Evolutionary conservation across 1,284 basidiomycete species (phyloP).

Genomic region (Pseudozyma pruni): DNA sequence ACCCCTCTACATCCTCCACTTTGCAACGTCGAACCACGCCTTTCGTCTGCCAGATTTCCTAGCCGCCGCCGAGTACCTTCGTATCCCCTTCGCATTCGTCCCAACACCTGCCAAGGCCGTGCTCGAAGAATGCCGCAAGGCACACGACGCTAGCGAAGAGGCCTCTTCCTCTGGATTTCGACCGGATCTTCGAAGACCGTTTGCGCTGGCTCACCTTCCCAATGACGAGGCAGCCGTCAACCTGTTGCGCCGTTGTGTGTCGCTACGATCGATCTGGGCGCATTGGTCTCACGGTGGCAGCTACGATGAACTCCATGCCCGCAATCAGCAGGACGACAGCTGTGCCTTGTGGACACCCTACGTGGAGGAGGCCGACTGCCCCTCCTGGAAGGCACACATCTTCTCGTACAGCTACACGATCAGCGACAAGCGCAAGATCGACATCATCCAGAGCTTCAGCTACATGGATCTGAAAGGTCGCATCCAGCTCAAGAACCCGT

Average conservation of each 20-base stretch:
- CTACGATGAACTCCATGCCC: constrained; percentile 59
- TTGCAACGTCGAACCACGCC: constrained; percentile 52
- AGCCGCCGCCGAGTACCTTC: constrained; percentile 54
- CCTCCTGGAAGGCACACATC: constrained; percentile 61
- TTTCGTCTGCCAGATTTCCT: constrained; percentile 62
- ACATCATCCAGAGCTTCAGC: constrained; percentile 81
- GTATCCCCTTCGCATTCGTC: constrained; percentile 55
- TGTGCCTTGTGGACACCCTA: constrained; percentile 27
- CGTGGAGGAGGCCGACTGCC: constrained; percentile 24
- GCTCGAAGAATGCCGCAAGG: constrained; percentile 34
- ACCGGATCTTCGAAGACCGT: constrained; percentile 51
- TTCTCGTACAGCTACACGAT: constrained; percentile 58
- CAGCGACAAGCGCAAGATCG: constrained; percentile 34
- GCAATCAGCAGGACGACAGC: constrained; percentile 32
- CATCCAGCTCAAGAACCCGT: constrained; percentile 84
- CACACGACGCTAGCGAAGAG: constrained; percentile 13
- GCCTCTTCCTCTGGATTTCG: constrained; percentile 34
- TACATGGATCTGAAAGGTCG: constrained; percentile 86
- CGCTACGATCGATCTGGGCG: constrained; percentile 77
- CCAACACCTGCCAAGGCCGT: constrained; percentile 45
- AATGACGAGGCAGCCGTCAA: constrained; percentile 75
- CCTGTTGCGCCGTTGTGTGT: constrained; percentile 82
- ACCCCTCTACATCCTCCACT: constrained; percentile 61
- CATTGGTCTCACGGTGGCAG: constrained; percentile 63
- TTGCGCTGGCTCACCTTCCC: constrained; percentile 54